Conservation (phyloP, 345 rosid species). For the Boechera divaricarpa region DNA sequence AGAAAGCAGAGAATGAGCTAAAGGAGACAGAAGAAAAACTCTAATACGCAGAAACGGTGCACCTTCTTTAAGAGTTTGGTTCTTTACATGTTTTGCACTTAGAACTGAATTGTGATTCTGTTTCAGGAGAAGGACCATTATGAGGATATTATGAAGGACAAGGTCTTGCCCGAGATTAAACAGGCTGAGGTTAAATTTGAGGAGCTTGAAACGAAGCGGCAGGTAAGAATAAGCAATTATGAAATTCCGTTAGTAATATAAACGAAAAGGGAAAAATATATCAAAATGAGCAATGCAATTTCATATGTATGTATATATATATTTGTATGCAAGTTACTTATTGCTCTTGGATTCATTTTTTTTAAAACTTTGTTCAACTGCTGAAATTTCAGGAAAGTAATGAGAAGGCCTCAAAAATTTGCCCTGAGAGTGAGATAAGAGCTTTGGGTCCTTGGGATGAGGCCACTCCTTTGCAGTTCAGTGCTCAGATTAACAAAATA, state of each 20-base stretch:
- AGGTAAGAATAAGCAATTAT: constrained; percentile 45
- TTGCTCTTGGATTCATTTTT: constrained; percentile 2
- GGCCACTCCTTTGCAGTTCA: constrained; percentile 71
- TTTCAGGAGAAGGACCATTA: constrained; percentile 74
- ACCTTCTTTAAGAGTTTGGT: constrained; percentile 30
- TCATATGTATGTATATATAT: neutral
- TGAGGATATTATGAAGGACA: constrained; percentile 66
- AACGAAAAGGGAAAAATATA: neutral
- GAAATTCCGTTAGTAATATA: neutral
- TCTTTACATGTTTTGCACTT: constrained; percentile 20
- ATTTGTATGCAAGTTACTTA: neutral
- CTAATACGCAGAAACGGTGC: constrained; percentile 60
- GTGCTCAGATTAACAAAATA: constrained; percentile 59
- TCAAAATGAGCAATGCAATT: neutral
- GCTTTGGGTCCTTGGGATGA: constrained; percentile 76
- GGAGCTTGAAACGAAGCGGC: constrained; percentile 63
- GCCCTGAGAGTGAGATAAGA: constrained; percentile 80
- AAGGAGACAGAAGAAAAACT: constrained; percentile 65
- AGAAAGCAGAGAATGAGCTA: constrained; percentile 72
- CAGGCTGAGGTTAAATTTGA: constrained; percentile 60
- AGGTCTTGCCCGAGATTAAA: constrained; percentile 67
- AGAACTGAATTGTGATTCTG: constrained; percentile 35
- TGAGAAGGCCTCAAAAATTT: constrained; percentile 84
- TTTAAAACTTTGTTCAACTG: neutral
- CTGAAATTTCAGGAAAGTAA: constrained; percentile 60